Evolutionary conservation across 768 basidiomycete genomes (phyloP), one percentile per base, ranked within the genome.

Genomic region (Fomitopsis serialis): DNA sequence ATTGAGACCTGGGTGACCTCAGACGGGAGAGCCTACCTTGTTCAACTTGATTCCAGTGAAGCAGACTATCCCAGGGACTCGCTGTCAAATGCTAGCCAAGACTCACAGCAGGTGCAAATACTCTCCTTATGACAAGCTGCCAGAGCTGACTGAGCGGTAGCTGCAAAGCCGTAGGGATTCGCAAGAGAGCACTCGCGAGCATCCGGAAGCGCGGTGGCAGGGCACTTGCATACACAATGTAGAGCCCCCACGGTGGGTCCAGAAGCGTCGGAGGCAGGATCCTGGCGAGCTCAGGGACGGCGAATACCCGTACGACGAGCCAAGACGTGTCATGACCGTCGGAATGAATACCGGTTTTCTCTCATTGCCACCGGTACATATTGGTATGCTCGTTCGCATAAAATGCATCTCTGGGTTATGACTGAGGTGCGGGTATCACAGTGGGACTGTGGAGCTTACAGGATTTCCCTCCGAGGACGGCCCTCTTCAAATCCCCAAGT

Each of bases 1-100:
- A 78, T 82, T 12, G 91, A 92, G 68, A 82, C 82, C 0, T 93
- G 91, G 91, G 78, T 90, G 45, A 89, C 90, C 2, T 89, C 88
- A 6, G 91, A 93, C 56, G 91, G 91, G 36, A 72, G 89, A 61
- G 88, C 79, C 10, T 93, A 93, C 63, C 79, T 91, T 57, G 89
- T 89, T 7, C 81, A 80, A 53, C 70, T 91, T 22, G 72, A 73
- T 46, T 81, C 82, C 56, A 70, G 62, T 48, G 58, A 62, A 44
- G 69, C 59, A 17, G 59, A 53, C 52, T 54, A 25, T 8, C 36
- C 50, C 15, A 22, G 42, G 3, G 63, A 60, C 27, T 61, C 55
- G 46, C 54, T 59, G 17, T 53, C 63, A 12, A 54, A 61, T 51
- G 54, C 59, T 0, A 57, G 60, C 25, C 55, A 54, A n/a, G 52